Evolutionary conservation across 441 rosid species (phyloP), one percentile per base, ranked within the genome.

Genomic region (Croton laevigatus): DNA sequence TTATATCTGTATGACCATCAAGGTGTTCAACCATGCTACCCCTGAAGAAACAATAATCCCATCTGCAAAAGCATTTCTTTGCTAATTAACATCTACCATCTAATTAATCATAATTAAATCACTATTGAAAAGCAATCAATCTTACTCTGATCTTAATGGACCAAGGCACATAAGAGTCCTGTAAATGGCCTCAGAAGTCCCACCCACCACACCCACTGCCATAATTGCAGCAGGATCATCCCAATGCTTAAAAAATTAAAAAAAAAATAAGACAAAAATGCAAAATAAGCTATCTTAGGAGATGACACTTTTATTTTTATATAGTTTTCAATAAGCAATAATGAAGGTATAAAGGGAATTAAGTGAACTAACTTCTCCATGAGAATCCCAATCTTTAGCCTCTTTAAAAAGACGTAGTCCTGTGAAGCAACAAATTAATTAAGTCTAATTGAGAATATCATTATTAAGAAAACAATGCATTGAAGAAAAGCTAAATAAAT

Each of bases 351-450:
- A 13, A 74, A 11, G 61, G 27, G 12, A 44, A 36, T 53, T 59
- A 36, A 60, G 19, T 64, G 59, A 79, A 72, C 78, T 45, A 79
- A 91, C 97, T 85, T 74, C 71, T 72, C 89, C 86, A 58, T 69
- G 62, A 3, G 91, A 84, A 73, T 86, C 89, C 83, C 83, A 78
- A 76, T 89, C 97, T 77, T 89, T 91, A 58, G 98, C 85, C 86
- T 93, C 97, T 84, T 87, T 93, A 77, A 95, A 95, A 76, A 95
- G 94, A 53, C 98, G 87, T 66, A 95, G 75, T 68, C 99, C 97
- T 95, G 84, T 52, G 77, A 51, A 65, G 32, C 62, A 58, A 66
- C 58, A 70, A 66, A 48, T 27, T 17, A n/a, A n/a, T 4, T n/a
- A 19, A 6, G 9, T 5, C 2, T n/a, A 53, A 51, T 57, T 75